phyloP scores from a whole-genome alignment of 73 alveolate species.

The Stentor roeselii region DNA sequence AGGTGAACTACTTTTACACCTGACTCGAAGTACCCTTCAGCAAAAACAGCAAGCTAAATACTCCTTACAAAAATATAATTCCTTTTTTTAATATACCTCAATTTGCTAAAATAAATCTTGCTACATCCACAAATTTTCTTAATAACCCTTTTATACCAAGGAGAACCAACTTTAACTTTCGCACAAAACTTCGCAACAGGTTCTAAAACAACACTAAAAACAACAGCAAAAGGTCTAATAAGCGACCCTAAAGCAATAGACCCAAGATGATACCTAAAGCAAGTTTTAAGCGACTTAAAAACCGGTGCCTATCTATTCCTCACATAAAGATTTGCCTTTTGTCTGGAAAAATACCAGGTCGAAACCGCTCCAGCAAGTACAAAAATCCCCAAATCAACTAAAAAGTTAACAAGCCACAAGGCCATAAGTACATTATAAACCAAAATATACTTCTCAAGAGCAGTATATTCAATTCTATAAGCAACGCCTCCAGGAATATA shows the following conservation, averaged over 20 bases:
- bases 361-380: slow-evolving; percentile 61
- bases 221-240: slow-evolving; percentile 77
- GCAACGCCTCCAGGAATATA: not conserved
- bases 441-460: not conserved
- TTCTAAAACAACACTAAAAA: not conserved
- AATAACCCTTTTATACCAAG: not conserved
- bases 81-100: not conserved
- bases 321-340: slow-evolving; percentile 71
- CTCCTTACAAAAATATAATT: not conserved
- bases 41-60: not conserved
- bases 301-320: slow-evolving; percentile 75
- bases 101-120: not conserved
- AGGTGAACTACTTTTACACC: not conserved
- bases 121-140: not conserved
- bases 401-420: slow-evolving; percentile 75
- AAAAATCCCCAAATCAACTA: slow-evolving; percentile 59
- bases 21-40: not conserved
- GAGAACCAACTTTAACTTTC: not conserved
- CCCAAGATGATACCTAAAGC: slow-evolving; percentile 95
- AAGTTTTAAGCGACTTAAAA: slow-evolving; percentile 74
- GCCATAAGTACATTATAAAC: not conserved
- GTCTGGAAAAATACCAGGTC: slow-evolving; percentile 90
- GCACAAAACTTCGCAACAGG: not conserved
- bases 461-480: not conserved
- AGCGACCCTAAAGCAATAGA: slow-evolving; percentile 96